Evolutionary conservation across 1,139 yeast genomes (phyloP).

Genomic region (Hanseniaspora uvarum): DNA sequence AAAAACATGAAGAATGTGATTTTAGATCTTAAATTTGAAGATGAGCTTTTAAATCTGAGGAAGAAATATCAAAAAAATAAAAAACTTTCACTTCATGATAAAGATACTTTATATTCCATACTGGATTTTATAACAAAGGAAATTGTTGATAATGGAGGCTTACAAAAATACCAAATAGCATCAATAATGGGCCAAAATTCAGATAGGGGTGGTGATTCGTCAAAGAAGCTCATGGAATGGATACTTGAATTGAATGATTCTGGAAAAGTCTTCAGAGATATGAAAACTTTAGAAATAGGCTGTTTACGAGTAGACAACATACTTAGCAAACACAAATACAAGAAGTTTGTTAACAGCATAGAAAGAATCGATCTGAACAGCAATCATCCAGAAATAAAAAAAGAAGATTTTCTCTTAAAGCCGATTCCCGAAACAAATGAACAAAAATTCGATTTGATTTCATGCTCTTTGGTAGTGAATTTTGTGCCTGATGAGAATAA

Average conservation of each 20-base stretch:
- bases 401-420: slow-evolving; percentile 78
- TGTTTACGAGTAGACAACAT: slow-evolving; percentile 58
- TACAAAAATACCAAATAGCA: slow-evolving; percentile 72
- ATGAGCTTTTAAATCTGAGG: slow-evolving; percentile 22
- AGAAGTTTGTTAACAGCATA: slow-evolving; percentile 38
- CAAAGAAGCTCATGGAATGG: slow-evolving; percentile 67
- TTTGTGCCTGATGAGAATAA: slow-evolving; percentile 65
- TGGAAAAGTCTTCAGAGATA: slow-evolving; percentile 22
- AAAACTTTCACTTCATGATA: slow-evolving; percentile 3
- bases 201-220: slow-evolving; percentile 82
- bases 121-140: slow-evolving; percentile 52
- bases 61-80: slow-evolving; percentile 20
- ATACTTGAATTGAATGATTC: slow-evolving; percentile 33
- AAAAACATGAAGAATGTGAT: slow-evolving; percentile 20
- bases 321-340: slow-evolving; percentile 40
- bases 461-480: slow-evolving; percentile 78
- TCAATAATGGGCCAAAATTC: slow-evolving; percentile 72
- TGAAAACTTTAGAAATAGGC: slow-evolving; percentile 68
- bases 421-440: slow-evolving; percentile 42
- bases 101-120: slow-evolving; percentile 21
- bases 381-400: slow-evolving; percentile 56
- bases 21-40: slow-evolving; percentile 18
- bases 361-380: slow-evolving; percentile 70
- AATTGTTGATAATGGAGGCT: slow-evolving; percentile 53
- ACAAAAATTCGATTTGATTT: slow-evolving; percentile 53